Base-by-base conservation (phyloP, 2,329 filamentous ascomycete species). In the Orbilia oligospora region DNA sequence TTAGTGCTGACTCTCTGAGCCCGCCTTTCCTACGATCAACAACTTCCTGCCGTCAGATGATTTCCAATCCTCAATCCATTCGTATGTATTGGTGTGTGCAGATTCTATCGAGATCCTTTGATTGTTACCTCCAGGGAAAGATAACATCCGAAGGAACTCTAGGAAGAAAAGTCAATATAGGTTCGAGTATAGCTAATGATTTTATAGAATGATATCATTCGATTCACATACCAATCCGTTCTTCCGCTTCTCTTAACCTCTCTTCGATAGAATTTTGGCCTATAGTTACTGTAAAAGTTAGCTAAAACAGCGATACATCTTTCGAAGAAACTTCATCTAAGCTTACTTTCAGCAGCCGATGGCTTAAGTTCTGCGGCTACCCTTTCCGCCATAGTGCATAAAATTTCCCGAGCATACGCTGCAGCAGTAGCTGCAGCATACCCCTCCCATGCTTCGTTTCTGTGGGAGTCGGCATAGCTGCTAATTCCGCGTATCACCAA, bases 1-100 rank as follows among this genome's bases (percentile, higher is more conserved):
- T 38, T 5, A 80, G 41, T 4, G 78, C 79, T 1, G 71, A 78
- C 38, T 80, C 30, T 78, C 79, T 22, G 72, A 80, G 36, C 78
- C 78, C 18, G 79, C 71, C 33, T 80, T 80, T 16, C 76, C 78
- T 20, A 66, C 33, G 9, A 80, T 33, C 58, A 65, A 67, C 33
- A 80, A 33, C 12, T 55, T 55, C 9, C 16, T 24, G 16, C 38
- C 38, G 16, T 10, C 10, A 44, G 56, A 22, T 1, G 33, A 10
- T 44, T 27, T 41, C 56, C 56, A 44, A 3, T 41, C 16, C 18
- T 9, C 33, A 44, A 44, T 5, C 56, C 56, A 63, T 33, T 63
- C 18, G 18, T 22, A 63, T 16, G 56, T 63, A 27, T 51, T 3
- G 12, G 5, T 24, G 20, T 24, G 16, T 51, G 48, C 48, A 12